These are phyloP conservation scores for Phyllosticta citrichinensis DNA, from an alignment of 2,329 filamentous ascomycete genomes.

Conservation along the genomic window DNA sequence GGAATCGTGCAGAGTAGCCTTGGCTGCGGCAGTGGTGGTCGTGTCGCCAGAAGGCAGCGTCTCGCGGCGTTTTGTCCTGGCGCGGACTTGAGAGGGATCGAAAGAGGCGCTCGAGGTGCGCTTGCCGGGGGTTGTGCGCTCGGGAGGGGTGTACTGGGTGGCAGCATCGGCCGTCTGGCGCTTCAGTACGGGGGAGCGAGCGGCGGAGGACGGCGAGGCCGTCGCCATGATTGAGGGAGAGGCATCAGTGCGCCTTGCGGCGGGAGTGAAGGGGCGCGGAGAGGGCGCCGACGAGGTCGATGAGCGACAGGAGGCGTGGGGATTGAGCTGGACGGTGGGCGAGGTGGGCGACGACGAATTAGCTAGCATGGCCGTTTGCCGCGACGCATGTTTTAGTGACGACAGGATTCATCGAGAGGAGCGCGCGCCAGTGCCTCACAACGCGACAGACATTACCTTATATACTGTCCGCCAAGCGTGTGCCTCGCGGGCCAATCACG, in stretches of 20 bases:
- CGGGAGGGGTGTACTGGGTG: constrained; percentile 46
- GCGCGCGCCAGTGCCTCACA: neutral
- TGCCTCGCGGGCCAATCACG: neutral
- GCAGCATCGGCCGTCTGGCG: constrained; percentile 38
- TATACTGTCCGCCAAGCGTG: neutral
- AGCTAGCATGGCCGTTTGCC: constrained; percentile 17
- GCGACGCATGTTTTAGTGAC: constrained; percentile 7
- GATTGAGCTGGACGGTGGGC: constrained; percentile 25
- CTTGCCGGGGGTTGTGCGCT: constrained; percentile 13
- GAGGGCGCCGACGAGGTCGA: constrained; percentile 20
- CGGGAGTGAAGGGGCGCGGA: constrained; percentile 22
- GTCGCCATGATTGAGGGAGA: constrained; percentile 16
- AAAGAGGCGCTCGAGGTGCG: constrained; percentile 4
- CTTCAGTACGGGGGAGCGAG: constrained; percentile 13
- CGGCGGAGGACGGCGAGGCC: constrained; percentile 13
- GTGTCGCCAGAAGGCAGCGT: constrained; percentile 17
- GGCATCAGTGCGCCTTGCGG: constrained; percentile 24
- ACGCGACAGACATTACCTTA: neutral
- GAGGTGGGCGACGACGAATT: constrained; percentile 28
- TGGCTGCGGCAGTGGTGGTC: constrained; percentile 5
- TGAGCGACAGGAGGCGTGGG: constrained; percentile 25
- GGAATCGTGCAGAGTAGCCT: neutral
- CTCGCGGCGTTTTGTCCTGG: constrained; percentile 21
- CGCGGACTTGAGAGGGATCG: constrained; percentile 2
- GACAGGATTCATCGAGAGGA: neutral